Percentiles rank a stretch among this genome's conserved stretches.
phyloP scores from a whole-genome alignment of 2,329 filamentous ascomycete species.

The Exophiala xenobiotica region DNA sequence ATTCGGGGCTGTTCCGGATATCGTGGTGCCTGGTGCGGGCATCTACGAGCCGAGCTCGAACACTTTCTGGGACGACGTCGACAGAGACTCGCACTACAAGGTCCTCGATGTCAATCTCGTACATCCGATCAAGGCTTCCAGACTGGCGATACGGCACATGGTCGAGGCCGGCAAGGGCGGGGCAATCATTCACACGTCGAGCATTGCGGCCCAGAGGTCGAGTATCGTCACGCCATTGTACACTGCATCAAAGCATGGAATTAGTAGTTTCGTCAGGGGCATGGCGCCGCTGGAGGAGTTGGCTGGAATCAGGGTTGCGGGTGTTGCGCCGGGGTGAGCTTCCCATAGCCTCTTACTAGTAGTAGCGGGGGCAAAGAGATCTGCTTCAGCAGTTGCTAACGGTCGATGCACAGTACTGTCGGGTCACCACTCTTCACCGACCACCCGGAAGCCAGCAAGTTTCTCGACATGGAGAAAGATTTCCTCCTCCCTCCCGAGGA shows the following conservation, averaged over 20 bases:
- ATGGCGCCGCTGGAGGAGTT: slow-evolving; percentile 49
- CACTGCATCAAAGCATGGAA: slow-evolving; percentile 49
- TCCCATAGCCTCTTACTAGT: too few relatives aligned
- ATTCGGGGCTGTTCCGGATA: slow-evolving; percentile 46
- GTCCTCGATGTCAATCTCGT: slow-evolving; percentile 52
- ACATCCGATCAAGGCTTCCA: slow-evolving; percentile 52
- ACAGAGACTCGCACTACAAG: slow-evolving; percentile 38
- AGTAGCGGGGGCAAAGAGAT: too few relatives aligned
- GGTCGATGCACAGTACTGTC: slow-evolving; percentile 46
- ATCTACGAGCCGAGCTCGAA: slow-evolving; percentile 37
- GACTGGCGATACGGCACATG: slow-evolving; percentile 52
- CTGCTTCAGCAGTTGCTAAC: slow-evolving; percentile 52
- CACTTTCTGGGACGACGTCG: slow-evolving; percentile 35
- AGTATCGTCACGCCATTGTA: slow-evolving; percentile 47
- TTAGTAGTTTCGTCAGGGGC: slow-evolving; percentile 50
- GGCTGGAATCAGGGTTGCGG: slow-evolving; percentile 56
- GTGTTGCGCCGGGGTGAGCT: slow-evolving; percentile 8
- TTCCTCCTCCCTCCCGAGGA: slow-evolving; percentile 60
- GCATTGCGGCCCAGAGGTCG: slow-evolving; percentile 45
- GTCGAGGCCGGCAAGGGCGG: slow-evolving; percentile 35
- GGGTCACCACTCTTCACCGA: slow-evolving; percentile 63
- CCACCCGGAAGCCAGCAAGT: slow-evolving; percentile 57
- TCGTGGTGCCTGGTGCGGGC: slow-evolving; percentile 49
- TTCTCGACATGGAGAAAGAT: slow-evolving; percentile 49
- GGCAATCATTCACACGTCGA: slow-evolving; percentile 48